A percentile compares a stretch with the other conserved stretches of the same genome.
These are phyloP conservation scores for Lactuca sativa DNA, from an alignment of 129 eudicot genomes.

Conservation along the genomic window DNA sequence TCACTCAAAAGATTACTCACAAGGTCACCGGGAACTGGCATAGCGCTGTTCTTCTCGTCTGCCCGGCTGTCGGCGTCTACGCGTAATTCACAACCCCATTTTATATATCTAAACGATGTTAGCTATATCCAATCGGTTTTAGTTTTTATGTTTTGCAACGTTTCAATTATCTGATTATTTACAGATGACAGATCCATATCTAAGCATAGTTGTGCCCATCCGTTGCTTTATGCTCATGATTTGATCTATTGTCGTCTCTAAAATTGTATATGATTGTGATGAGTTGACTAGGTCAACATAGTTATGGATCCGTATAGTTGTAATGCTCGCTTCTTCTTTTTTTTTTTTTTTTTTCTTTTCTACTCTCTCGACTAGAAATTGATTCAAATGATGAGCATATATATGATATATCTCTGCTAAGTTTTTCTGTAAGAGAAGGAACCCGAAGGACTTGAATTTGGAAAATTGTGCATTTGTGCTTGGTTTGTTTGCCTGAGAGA, in stretches of 20 bases:
- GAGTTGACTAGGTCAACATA: not conserved
- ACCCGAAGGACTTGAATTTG: not conserved
- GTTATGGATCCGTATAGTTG: conserved; percentile 1
- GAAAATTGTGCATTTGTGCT: not conserved
- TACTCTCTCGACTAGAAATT: not conserved
- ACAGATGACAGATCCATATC: conserved; percentile 13
- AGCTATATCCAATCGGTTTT: conserved; percentile 1
- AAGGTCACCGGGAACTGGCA: conserved; percentile 79
- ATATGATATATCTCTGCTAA: not conserved
- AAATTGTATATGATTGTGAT: not conserved
- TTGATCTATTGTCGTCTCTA: not conserved
- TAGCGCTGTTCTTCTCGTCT: conserved; percentile 58
- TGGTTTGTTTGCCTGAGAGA: not conserved
- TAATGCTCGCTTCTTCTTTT: not conserved
- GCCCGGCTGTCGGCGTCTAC: conserved; percentile 73
- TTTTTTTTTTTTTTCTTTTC: not conserved
- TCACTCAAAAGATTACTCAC: conserved; percentile 62
- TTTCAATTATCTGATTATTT: conserved; percentile 2
- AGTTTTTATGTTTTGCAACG: not conserved
- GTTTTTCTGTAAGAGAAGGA: not conserved
- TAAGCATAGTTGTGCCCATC: not conserved
- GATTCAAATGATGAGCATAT: not conserved
- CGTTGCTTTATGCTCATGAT: not conserved
- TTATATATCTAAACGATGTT: not conserved
- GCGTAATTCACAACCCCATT: conserved; percentile 31